These are phyloP conservation scores for Heliocybe sulcata DNA, from an alignment of 1,284 basidiomycete genomes.

Conservation along the genomic window DNA sequence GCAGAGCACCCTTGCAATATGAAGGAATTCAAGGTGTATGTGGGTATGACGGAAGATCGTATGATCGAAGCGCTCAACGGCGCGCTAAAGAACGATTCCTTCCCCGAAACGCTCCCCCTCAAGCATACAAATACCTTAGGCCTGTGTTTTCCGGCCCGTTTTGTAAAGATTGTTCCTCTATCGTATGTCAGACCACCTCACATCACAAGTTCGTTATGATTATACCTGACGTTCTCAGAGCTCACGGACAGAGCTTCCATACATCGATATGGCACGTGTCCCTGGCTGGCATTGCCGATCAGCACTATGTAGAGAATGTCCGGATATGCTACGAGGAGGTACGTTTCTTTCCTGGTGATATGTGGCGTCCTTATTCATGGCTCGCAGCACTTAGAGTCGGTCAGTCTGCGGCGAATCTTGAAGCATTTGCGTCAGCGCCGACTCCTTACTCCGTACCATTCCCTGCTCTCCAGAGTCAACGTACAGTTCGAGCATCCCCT, in stretches of 20 bases:
- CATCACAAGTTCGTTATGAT: not conserved
- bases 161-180: constrained; percentile 65
- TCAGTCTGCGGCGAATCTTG: constrained; percentile 60
- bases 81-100: constrained; percentile 55
- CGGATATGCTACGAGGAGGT: constrained; percentile 54
- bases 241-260: constrained; percentile 65
- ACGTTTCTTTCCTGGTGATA: constrained; percentile 12
- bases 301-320: constrained; percentile 45
- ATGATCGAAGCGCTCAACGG: constrained; percentile 59
- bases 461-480: constrained; percentile 50
- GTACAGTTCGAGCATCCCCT: constrained; percentile 66
- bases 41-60: constrained; percentile 54
- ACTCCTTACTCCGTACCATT: constrained; percentile 58
- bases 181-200: constrained; percentile 38
- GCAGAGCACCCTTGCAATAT: constrained; percentile 75
- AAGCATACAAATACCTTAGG: constrained; percentile 46
- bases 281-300: constrained; percentile 49
- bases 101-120: constrained; percentile 56
- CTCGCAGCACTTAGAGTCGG: constrained; percentile 55
- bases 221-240: constrained; percentile 22
- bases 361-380: constrained; percentile 7
- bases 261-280: constrained; percentile 72
- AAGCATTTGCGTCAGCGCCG: constrained; percentile 77
- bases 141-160: constrained; percentile 54
- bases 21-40: constrained; percentile 70